phyloP scores from a whole-genome alignment of 768 basidiomycete species.

The Cyathus striatus region DNA sequence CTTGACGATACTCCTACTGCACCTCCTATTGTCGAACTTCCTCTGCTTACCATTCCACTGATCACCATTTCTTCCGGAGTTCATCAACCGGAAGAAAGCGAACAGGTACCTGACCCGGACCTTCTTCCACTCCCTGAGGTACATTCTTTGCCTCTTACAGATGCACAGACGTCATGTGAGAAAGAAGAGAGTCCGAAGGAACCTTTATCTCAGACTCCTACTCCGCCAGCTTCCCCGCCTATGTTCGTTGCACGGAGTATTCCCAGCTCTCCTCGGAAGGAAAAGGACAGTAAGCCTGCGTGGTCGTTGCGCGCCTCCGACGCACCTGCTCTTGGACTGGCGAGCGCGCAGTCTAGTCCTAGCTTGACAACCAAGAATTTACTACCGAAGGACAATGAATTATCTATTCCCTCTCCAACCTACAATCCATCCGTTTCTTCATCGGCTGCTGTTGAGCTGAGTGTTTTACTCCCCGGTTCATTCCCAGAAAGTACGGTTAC shows the following conservation, averaged over 20 bases:
- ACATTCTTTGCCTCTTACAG: neutral
- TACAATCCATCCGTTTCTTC: too few relatives aligned
- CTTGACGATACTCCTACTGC: neutral
- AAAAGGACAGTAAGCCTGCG: constrained; percentile 5
- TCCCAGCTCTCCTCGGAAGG: neutral
- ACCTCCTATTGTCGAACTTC: neutral
- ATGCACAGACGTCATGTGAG: neutral
- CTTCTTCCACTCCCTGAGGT: constrained; percentile 32
- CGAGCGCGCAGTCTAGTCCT: neutral
- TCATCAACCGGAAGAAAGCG: constrained; percentile 1
- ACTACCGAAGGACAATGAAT: neutral
- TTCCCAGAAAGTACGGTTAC: too few relatives aligned
- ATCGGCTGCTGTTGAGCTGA: too few relatives aligned
- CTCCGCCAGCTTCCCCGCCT: constrained; percentile 40
- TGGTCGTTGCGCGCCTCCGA: constrained; percentile 41
- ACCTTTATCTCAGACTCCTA: constrained; percentile 29
- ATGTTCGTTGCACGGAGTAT: constrained; percentile 1
- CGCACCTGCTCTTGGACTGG: constrained; percentile 33
- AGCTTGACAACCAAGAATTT: neutral
- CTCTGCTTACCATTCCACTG: neutral
- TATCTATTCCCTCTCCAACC: too few relatives aligned
- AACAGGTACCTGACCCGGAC: constrained; percentile 33
- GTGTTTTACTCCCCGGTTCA: neutral
- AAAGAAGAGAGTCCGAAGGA: constrained; percentile 1
- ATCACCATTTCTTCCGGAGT: neutral